Base-by-base conservation (phyloP, 2,329 filamentous ascomycete genomes). In the Phaeosphaeriaceae sp. region DNA sequence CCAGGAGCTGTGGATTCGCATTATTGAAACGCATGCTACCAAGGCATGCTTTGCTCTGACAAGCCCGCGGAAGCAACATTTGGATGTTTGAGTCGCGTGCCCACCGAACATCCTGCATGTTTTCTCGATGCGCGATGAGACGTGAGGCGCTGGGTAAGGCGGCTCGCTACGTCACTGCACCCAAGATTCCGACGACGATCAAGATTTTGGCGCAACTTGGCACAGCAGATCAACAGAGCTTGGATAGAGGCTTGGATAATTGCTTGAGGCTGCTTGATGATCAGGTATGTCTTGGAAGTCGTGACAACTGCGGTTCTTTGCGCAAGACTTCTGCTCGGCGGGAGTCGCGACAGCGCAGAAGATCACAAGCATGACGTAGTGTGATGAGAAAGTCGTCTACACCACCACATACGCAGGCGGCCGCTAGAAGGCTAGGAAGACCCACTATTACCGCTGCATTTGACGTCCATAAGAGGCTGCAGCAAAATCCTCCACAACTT, bases 171-270 rank as follows among this genome's bases (percentile, higher is more conserved):
- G 59, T 64, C 59, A 64, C 42, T 10, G 25, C 36, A 22, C 20
- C 40, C 36, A 33, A 41, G 51, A 57, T 25, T 20, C 48, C 15
- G 31, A 21, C n/a, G 42, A 46, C 52, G 17, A n/a, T 56, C 33
- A 64, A 62, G 56, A 52, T n/a, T 53, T 41, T 22, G 56, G 59
- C 61, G 45, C 40, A 15, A 42, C 61, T 62, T 60, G 59, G 59
- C 61, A 33, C 36, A 24, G 45, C 45, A 24, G 59, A 62, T 64
- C 54, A 31, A 21, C 59, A 24, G 56, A 49, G 59, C 56, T 62
- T 64, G 56, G 48, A 24, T 17, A 36, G 47, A 51, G 59, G 51
- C 54, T 48, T 56, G 44, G 50, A 24, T 20, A 44, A 25, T 40
- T 40, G 47, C 27, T 52, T 36, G 11, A 27, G 21, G 42, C 9